A percentile compares a stretch with the other conserved stretches of the same genome.
Conservation (phyloP, 176 grass and related monocot species). For the Thinopyrum elongatum region DNA sequence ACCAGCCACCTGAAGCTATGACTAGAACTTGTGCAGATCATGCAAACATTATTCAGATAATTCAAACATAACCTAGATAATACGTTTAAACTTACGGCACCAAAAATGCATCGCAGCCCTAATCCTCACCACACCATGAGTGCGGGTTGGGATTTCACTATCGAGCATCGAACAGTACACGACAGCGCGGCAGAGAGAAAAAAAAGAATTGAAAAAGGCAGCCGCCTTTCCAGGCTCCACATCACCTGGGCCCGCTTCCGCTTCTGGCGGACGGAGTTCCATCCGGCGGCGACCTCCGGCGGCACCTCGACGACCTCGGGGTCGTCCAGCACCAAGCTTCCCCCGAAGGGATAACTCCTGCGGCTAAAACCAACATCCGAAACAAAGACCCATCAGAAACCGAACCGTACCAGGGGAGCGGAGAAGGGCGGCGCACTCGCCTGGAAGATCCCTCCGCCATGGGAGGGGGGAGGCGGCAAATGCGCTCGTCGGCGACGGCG, state of each 20-base stretch:
- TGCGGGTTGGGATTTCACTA: background rate
- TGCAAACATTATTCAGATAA: slow-evolving; percentile 8
- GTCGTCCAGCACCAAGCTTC: slow-evolving; percentile 23
- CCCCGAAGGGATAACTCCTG: slow-evolving; percentile 14
- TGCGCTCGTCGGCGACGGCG: slow-evolving; percentile 24
- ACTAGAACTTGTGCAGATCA: background rate
- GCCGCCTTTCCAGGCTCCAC: slow-evolving; percentile 4
- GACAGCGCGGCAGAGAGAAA: background rate
- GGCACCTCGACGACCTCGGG: slow-evolving; percentile 50
- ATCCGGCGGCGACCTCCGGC: slow-evolving; percentile 14
- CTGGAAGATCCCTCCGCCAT: slow-evolving; percentile 35
- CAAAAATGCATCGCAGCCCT: background rate
- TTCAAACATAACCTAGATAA: slow-evolving; percentile 3
- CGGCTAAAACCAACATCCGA: background rate
- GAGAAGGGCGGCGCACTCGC: background rate
- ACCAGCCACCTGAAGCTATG: background rate
- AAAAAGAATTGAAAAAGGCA: background rate
- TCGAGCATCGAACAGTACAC: background rate
- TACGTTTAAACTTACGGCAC: background rate
- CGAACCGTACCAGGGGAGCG: background rate
- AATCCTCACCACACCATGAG: background rate
- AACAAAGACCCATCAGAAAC: slow-evolving; percentile 6
- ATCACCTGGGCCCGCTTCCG: slow-evolving; percentile 48
- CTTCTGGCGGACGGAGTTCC: slow-evolving; percentile 45
- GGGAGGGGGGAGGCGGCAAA: slow-evolving; percentile 8